Conservation (phyloP, 2,329 filamentous ascomycete genomes). For the Ascochyta clinopodiicola region DNA sequence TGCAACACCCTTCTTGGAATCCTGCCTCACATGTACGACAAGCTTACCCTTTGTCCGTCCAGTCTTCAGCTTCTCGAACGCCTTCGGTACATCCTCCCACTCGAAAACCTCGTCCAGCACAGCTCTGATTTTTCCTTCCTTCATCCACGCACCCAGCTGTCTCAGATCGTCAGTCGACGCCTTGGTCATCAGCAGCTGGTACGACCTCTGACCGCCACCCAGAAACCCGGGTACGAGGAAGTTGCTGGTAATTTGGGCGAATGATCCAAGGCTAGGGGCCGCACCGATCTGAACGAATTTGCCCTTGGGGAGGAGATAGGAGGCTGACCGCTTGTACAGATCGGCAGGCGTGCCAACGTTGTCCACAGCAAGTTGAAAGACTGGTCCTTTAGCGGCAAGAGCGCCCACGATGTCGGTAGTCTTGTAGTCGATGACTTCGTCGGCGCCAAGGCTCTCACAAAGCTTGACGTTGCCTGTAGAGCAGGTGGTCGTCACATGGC, state of each 20-base stretch:
- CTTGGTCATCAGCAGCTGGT: conserved; percentile 48
- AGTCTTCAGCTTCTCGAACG: conserved; percentile 64
- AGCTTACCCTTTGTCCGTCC: conserved; percentile 66
- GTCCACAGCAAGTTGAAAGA: conserved; percentile 64
- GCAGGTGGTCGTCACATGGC: conserved; percentile 65
- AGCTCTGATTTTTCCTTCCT: conserved; percentile 63
- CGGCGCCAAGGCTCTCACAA: conserved; percentile 65
- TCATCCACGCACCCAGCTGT: conserved; percentile 62
- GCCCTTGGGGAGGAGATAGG: conserved; percentile 58
- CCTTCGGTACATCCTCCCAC: conserved; percentile 64
- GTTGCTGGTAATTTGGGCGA: conserved; percentile 45
- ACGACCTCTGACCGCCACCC: conserved; percentile 59
- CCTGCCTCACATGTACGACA: conserved; percentile 50
- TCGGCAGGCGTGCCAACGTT: conserved; percentile 60
- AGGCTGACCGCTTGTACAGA: conserved; percentile 61
- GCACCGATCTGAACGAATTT: conserved; percentile 53
- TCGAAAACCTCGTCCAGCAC: conserved; percentile 63
- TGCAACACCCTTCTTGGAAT: conserved; percentile 4
- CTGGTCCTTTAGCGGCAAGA: conserved; percentile 56
- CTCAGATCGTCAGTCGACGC: conserved; percentile 55
- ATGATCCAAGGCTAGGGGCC: conserved; percentile 22
- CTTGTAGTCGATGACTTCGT: conserved; percentile 69
- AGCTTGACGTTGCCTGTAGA: conserved; percentile 64
- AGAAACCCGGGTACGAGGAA: conserved; percentile 55
- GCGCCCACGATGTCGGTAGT: conserved; percentile 54